Conservation (phyloP, 352 stramenopile genomes). For the Peronospora tabacina region DNA sequence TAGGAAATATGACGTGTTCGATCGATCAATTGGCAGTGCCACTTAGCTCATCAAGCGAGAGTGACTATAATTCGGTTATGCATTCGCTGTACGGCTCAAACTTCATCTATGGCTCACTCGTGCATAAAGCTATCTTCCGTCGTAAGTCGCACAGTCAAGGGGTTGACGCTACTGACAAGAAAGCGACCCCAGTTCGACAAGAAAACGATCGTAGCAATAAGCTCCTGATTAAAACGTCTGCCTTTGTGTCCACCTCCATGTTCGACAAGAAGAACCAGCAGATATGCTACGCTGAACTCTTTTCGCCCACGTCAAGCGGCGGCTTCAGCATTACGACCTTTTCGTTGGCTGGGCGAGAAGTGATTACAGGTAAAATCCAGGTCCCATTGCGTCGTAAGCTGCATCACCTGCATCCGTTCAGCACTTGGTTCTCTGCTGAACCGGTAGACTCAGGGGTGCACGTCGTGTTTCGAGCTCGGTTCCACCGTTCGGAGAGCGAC, state of each 20-base stretch:
- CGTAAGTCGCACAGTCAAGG: slow-evolving; percentile 1
- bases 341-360: slow-evolving; percentile 20
- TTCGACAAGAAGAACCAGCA: slow-evolving; percentile 36
- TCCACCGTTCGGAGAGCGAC: slow-evolving; percentile 16
- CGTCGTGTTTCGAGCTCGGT: slow-evolving; percentile 21
- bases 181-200: neutral
- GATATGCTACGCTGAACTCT: slow-evolving; percentile 29
- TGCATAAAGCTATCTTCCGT: slow-evolving; percentile 21
- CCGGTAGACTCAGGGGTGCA: slow-evolving; percentile 18
- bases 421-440: slow-evolving; percentile 22
- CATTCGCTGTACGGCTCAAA: slow-evolving; percentile 30
- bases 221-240: slow-evolving; percentile 28
- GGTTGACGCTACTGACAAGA: neutral
- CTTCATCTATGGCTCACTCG: slow-evolving; percentile 42
- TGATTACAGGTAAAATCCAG: slow-evolving; percentile 20
- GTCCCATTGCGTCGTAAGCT: slow-evolving; percentile 8
- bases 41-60: slow-evolving; percentile 24
- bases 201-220: slow-evolving; percentile 8
- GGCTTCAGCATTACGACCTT: slow-evolving; percentile 27
- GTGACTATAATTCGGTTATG: slow-evolving; percentile 37
- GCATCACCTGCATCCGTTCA: slow-evolving; percentile 25
- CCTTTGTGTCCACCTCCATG: slow-evolving; percentile 23
- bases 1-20: slow-evolving; percentile 20
- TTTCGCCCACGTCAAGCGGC: slow-evolving; percentile 19
- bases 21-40: slow-evolving; percentile 16